Percentiles rank a stretch among this genome's conserved stretches.
phyloP scores from a whole-genome alignment of 345 rosid genomes.

The Camelina laxa region DNA sequence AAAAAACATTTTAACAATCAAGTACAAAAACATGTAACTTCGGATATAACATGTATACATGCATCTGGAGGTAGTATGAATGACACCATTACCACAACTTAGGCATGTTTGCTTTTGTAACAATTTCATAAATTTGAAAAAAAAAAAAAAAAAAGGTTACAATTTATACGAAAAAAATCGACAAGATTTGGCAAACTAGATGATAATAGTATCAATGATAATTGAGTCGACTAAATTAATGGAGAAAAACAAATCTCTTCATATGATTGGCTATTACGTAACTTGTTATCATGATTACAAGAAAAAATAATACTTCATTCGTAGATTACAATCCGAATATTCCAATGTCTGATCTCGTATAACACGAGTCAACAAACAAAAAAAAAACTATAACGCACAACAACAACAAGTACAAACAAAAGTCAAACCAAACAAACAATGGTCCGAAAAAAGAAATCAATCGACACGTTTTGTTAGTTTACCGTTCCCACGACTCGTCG shows the following conservation, averaged over 20 bases:
- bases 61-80: not conserved
- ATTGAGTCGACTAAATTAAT: not conserved
- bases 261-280: constrained; percentile 12
- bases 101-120: not conserved
- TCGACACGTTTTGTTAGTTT: constrained; percentile 37
- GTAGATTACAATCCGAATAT: constrained; percentile 34
- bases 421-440: constrained; percentile 36
- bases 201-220: not conserved
- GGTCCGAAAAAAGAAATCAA: constrained; percentile 30
- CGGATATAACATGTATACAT: not conserved
- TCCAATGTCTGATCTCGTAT: constrained; percentile 26
- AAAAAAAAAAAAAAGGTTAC: not conserved
- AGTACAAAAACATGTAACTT: not conserved
- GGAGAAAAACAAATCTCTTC: not conserved
- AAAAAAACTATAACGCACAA: constrained; percentile 3
- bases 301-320: constrained; percentile 13
- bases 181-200: not conserved
- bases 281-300: constrained; percentile 2
- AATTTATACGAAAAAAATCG: not conserved
- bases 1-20: too few species aligned
- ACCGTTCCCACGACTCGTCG: constrained; percentile 39
- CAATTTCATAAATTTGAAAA: not conserved
- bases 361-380: constrained; percentile 15
- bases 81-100: not conserved
- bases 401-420: constrained; percentile 8